phyloP scores from a whole-genome alignment of 75 land plant genomes.

The Cryptomeria japonica region DNA sequence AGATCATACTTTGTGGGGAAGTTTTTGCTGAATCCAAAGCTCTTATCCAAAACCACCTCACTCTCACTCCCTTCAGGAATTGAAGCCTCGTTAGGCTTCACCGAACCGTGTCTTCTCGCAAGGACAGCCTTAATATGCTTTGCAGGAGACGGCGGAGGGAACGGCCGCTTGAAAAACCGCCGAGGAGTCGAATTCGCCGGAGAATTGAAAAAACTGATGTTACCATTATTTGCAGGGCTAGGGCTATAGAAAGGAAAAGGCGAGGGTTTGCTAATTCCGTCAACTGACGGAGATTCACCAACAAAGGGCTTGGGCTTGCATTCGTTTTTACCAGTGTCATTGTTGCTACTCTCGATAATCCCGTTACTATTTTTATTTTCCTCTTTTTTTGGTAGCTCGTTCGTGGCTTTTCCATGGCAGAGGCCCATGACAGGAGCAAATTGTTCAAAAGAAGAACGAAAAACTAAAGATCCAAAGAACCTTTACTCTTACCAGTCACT shows the following conservation, averaged over 20 bases:
- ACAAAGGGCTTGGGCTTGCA: not conserved
- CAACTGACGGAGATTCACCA: constrained; percentile 8
- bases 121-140: constrained; percentile 69
- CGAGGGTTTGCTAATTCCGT: constrained; percentile 42
- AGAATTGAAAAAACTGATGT: constrained; percentile 44
- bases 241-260: constrained; percentile 59
- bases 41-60: constrained; percentile 68
- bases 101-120: constrained; percentile 71
- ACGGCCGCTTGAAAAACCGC: constrained; percentile 62
- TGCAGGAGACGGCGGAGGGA: constrained; percentile 91
- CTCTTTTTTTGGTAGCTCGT: constrained; percentile 8
- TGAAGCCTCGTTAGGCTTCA: constrained; percentile 74
- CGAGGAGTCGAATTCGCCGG: constrained; percentile 67
- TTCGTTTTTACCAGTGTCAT: constrained; percentile 6
- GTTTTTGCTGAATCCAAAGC: constrained; percentile 74
- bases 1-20: constrained; percentile 76
- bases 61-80: constrained; percentile 53
- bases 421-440: constrained; percentile 47
- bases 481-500: not conserved
- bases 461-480: not conserved
- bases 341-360: not conserved
- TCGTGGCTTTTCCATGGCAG: constrained; percentile 60
- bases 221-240: constrained; percentile 55
- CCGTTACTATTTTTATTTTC: not conserved
- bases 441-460: not conserved